Base-by-base conservation (phyloP, 768 basidiomycete species). In the Mycena kentingensis region DNA sequence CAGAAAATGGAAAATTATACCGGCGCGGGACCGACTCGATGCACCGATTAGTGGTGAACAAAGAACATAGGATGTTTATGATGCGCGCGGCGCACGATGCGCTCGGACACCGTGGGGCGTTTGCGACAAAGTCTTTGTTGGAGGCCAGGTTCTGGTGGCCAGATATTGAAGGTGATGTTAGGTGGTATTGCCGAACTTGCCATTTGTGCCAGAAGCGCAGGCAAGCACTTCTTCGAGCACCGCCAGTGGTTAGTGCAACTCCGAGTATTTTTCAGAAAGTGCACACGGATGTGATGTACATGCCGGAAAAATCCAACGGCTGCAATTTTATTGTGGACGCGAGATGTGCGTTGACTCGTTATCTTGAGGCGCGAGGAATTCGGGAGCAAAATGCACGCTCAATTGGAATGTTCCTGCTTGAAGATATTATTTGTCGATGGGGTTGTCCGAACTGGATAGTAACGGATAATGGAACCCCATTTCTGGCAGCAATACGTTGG, bases 371-470 rank as follows among this genome's bases (percentile, higher is more conserved):
- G 28, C 19, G 58, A 0, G 57, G 57, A 26, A 44, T 70, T 5
- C 42, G 54, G 10, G 46, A 50, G 1, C 63, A 72, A 27, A 67
- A 55, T 3, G 60, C 53, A 3, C 44, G 57, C 16, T 38, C 50
- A 1, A 52, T 72, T 2, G 68, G 47, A 1, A 13, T 46, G 11
- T 70, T 67, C 58, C 55, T 72, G 8, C 63, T 67, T n/a, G 58
- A 68, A 35, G 65, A 67, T 1, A 60, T 70, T 15, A 46, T 75
- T 11, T 76, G 69, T 52, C 49, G 67, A n/a, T 76, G 72, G 73
- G 73, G 74, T n/a, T 62, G 65, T 4, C 24, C 73, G 1, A 34
- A 32, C 3, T 66, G 72, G 45, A 68, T 76, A 10, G 63, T 74
- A 6, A 68, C 67, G 0, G 71, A 74, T 52, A 76, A 76, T 46